Base-by-base conservation (phyloP, 768 basidiomycete genomes). In the Dentipellis fragilis region DNA sequence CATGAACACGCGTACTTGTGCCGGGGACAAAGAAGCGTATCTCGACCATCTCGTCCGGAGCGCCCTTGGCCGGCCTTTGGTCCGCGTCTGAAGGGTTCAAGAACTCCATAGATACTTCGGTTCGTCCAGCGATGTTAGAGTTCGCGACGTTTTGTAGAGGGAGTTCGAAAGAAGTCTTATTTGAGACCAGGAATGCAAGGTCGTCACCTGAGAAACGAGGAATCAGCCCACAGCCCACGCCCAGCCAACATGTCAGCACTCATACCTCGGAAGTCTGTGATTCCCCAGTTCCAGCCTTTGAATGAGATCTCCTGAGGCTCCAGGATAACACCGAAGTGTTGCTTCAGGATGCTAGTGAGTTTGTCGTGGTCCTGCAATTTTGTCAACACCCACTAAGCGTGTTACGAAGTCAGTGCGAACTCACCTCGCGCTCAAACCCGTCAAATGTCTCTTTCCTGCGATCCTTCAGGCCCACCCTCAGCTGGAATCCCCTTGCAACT, bases 241-340 rank as follows among this genome's bases (percentile, higher is more conserved):
- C 14, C 42, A 16, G 16, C 56, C 29, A 47, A 40, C 17, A 36
- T 36, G 29, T 48, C 56, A 48, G 45, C 42, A 6, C 17, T 23
- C 75, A 54, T 58, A 91, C 95, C 91, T 79, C 91, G 88, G 59
- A 98, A 90, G 65, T 95, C 92, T 2, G 91, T 89, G 34, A 86
- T 80, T 4, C 96, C 96, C 96, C 96, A 98, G 68, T 99, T 98
- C 93, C 93, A 98, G 0, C 96, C 96, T 67, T 90, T 93, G 67
- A 94, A 81, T 11, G 89, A 85, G 16, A 84, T 77, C 61, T 99
- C 96, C 68, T 84, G 85, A 4, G 78, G 80, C 67, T 98, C 96
- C 21, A 98, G 74, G 3, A 87, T 81, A 56, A 95, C 74, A 45
- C 79, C 81, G 72, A 93, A 98, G 70, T 93, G 83, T 58, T 88